Evolutionary conservation across 495 filamentous ascomycete species (phyloP), one percentile per base, ranked within the genome.

Genomic region (Parathielavia hyrcaniae): DNA sequence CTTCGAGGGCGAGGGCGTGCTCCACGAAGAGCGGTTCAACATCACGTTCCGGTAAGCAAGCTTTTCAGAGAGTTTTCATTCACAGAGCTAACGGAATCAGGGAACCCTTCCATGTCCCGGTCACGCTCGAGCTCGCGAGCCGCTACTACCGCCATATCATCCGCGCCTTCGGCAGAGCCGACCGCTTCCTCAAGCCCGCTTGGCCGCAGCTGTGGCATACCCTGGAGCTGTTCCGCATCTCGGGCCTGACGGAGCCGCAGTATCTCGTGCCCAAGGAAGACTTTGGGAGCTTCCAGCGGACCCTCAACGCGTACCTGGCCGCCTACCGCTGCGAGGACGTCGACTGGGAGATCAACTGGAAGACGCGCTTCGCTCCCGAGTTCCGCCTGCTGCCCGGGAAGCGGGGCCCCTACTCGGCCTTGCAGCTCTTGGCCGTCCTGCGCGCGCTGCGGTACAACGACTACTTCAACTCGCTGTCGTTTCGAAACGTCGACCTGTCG

Each of bases 401-500:
- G 34, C 80, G 76, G 7, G 71, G 74, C 5, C 76, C 78, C 38
- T 98, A 98, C 64, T 82, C 77, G 5, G 69, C 81, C 7, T 67
- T 86, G 49, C 93, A 97, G 69, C 69, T 97, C 23, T 75, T 98
- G 40, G 90, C 93, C 2, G 81, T 97, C 23, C 81, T 96, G 77
- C 82, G 92, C 19, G 82, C 93, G 7, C 73, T 98, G 49, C 82
- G 93, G 38, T 98, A 95, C 73, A 97, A 97, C 64, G 90, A 96
- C 67, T 87, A 83, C 14, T 97, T 97, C 69, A 79, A 79, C 51
- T 86, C 89, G 1, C 81, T 98, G 39, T 96, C 90, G 1, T 96
- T 97, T 69, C 73, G 78, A 14, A 83, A 86, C 30, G 81, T 95
- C 48, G 83, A 79, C 58, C 77, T 98, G 11, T 62, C 67, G 1